A percentile compares a stretch with the other conserved stretches of the same genome.
Conservation (phyloP, 2,329 filamentous ascomycete species). For the Albophoma yamanashiensis region DNA sequence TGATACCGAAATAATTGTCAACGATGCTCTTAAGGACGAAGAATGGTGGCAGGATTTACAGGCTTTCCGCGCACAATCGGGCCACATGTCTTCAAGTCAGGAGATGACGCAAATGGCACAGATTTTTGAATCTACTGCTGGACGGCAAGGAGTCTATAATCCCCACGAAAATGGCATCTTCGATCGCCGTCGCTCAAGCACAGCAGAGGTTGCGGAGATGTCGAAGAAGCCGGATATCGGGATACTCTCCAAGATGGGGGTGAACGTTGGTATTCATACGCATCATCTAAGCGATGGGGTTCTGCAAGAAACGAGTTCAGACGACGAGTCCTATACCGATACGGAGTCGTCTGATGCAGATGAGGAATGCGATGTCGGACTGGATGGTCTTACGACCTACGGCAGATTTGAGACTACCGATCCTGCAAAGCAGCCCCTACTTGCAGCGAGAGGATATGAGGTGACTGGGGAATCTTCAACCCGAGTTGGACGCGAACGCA, state of each 20-base stretch:
- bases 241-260: slow-evolving; percentile 42
- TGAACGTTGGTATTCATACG: slow-evolving; percentile 65
- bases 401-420: slow-evolving; percentile 11
- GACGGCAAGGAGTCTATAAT: slow-evolving; percentile 31
- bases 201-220: slow-evolving; percentile 50
- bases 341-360: slow-evolving; percentile 18
- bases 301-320: slow-evolving; percentile 29
- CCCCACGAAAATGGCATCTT: slow-evolving; percentile 22
- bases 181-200: slow-evolving; percentile 30
- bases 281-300: slow-evolving; percentile 57
- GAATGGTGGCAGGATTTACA: slow-evolving; percentile 78
- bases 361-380: slow-evolving; percentile 14
- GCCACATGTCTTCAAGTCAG: slow-evolving; percentile 27
- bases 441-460: slow-evolving; percentile 1
- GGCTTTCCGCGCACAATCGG: slow-evolving; percentile 31
- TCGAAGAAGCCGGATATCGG: slow-evolving; percentile 48
- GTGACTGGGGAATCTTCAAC: slow-evolving; percentile 7
- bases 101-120: slow-evolving; percentile 32
- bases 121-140: slow-evolving; percentile 31
- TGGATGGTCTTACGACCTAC: slow-evolving; percentile 17
- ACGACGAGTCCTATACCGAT: slow-evolving; percentile 20
- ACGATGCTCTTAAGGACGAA: slow-evolving; percentile 57
- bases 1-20: slow-evolving; percentile 49
- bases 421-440: slow-evolving; percentile 10
- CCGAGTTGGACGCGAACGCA: slow-evolving; percentile 7